These are phyloP conservation scores for Lactifluus echinatus DNA, from an alignment of 768 basidiomycete species.

Conservation along the genomic window DNA sequence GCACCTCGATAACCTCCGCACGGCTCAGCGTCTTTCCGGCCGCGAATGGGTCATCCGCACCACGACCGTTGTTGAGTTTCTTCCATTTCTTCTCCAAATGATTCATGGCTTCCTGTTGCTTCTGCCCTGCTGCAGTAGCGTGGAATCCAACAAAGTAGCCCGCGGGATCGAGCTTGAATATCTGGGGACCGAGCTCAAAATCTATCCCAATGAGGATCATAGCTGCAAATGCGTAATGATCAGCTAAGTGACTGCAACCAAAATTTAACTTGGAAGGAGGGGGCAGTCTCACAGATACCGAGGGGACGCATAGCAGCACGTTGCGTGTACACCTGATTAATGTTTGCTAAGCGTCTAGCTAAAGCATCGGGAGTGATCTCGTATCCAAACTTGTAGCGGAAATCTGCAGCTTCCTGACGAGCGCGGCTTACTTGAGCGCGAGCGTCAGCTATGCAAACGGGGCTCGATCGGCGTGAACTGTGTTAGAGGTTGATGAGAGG, in stretches of 20 bases:
- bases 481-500: constrained; percentile 2
- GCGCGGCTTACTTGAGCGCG: constrained; percentile 83
- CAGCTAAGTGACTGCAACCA: neutral
- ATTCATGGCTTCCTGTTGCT: constrained; percentile 98
- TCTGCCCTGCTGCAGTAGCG: constrained; percentile 91
- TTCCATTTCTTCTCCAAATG: constrained; percentile 99
- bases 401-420: constrained; percentile 81
- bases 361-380: constrained; percentile 98
- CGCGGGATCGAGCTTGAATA: constrained; percentile 97
- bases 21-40: constrained; percentile 68
- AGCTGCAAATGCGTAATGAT: constrained; percentile 38
- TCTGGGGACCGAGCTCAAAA: constrained; percentile 86
- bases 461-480: neutral
- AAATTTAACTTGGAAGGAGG: neutral
- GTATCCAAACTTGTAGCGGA: constrained; percentile 94
- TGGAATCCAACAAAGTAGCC: constrained; percentile 99
- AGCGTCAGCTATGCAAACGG: constrained; percentile 64
- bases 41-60: constrained; percentile 68
- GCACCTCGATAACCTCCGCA: constrained; percentile 83
- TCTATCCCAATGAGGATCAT: constrained; percentile 96
- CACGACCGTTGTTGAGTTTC: constrained; percentile 70
- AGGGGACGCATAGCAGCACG: constrained; percentile 94
- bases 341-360: constrained; percentile 89
- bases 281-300: constrained; percentile 67
- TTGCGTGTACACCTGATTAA: constrained; percentile 99